Evolutionary conservation across 2,329 filamentous ascomycete genomes (phyloP).

Genomic region (Aspergillus calidoustus): DNA sequence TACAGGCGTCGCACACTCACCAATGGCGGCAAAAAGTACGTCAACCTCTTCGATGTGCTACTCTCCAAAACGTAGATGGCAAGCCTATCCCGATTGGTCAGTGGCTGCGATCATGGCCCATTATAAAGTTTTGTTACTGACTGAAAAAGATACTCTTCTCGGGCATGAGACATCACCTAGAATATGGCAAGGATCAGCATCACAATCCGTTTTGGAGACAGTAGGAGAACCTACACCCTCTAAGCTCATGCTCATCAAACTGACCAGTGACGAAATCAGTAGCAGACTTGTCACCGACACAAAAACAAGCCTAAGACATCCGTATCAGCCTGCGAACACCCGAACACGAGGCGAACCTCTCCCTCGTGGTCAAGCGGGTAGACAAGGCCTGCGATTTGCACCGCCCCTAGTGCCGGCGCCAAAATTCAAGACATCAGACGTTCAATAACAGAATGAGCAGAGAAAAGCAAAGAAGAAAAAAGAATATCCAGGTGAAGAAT

Average conservation of each 20-base stretch:
- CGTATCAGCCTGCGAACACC: slow-evolving; percentile 21
- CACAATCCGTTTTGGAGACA: not conserved
- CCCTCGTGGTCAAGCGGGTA: not conserved
- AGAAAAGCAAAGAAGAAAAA: slow-evolving; percentile 2
- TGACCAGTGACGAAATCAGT: slow-evolving; percentile 63
- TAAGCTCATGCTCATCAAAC: slow-evolving; percentile 62
- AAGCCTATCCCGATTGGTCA: slow-evolving; percentile 34
- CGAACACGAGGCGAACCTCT: slow-evolving; percentile 23
- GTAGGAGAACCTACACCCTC: slow-evolving; percentile 50
- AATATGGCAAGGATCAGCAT: slow-evolving; percentile 9
- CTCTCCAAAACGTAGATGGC: slow-evolving; percentile 52
- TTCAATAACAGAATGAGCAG: not conserved
- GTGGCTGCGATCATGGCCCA: slow-evolving; percentile 6
- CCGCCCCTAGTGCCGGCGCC: slow-evolving; percentile 8
- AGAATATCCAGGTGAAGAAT: slow-evolving; percentile 15
- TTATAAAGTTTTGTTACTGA: slow-evolving; percentile 34
- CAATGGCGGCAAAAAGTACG: slow-evolving; percentile 53
- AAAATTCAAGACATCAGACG: not conserved
- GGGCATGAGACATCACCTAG: slow-evolving; percentile 64
- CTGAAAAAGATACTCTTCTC: slow-evolving; percentile 66
- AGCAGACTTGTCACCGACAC: slow-evolving; percentile 65
- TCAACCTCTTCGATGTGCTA: slow-evolving; percentile 51
- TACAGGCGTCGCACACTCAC: slow-evolving; percentile 33
- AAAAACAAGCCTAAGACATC: slow-evolving; percentile 56
- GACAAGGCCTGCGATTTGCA: not conserved